Percentiles rank a stretch among this genome's conserved stretches.
Evolutionary conservation across 768 basidiomycete species (phyloP).

Genomic region (Boletales sp.): DNA sequence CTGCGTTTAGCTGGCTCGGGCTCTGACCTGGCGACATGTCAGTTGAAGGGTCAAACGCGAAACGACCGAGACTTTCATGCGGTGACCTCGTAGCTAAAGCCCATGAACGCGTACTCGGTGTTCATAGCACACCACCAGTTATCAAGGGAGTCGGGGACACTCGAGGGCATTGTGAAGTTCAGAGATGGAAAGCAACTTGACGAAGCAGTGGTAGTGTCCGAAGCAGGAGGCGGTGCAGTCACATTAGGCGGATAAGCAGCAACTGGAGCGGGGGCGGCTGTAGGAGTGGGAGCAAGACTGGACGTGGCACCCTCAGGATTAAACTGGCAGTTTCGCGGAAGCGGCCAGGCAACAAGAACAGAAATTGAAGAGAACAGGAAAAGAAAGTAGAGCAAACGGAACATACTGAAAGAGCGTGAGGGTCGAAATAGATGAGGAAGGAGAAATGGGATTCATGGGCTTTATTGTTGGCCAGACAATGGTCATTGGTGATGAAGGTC

Average conservation of each 20-base stretch:
- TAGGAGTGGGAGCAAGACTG: too few relatives aligned
- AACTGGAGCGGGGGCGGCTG: background rate
- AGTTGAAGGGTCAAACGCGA: background rate
- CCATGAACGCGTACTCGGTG: conserved; percentile 73
- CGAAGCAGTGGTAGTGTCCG: background rate
- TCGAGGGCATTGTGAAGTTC: conserved; percentile 53
- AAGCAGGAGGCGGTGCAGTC: background rate
- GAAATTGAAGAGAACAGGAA: conserved; percentile 5
- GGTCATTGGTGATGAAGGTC: background rate
- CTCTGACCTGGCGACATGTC: conserved; percentile 50
- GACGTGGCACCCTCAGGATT: background rate
- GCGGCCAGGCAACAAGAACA: conserved; percentile 9
- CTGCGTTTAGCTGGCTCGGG: conserved; percentile 41
- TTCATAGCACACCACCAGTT: conserved; percentile 64
- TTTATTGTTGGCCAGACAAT: conserved; percentile 12
- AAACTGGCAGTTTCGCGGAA: conserved; percentile 10
- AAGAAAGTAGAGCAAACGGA: conserved; percentile 3
- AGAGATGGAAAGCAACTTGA: conserved; percentile 37
- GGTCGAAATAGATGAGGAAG: background rate
- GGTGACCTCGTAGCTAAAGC: conserved; percentile 73
- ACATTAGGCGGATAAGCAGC: background rate
- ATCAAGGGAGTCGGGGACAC: conserved; percentile 40
- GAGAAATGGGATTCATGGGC: background rate
- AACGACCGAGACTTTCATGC: conserved; percentile 41
- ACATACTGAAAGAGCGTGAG: conserved; percentile 11